Percentiles rank a stretch among this genome's conserved stretches.
Evolutionary conservation across 2,329 filamentous ascomycete genomes (phyloP).

Genomic region (Aspergillus sp.): DNA sequence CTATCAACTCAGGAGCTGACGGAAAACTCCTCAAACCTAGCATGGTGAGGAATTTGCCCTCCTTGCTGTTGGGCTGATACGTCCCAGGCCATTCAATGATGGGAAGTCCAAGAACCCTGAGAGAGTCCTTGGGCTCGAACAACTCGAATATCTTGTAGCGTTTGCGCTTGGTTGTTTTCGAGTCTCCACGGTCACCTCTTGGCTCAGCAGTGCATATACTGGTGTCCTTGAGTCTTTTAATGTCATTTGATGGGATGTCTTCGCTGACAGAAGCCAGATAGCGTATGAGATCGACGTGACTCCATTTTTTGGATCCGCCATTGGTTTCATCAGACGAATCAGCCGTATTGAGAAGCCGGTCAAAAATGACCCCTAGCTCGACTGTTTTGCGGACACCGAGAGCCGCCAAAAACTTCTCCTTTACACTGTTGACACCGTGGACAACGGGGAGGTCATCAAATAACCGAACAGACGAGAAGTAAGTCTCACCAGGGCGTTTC

Average conservation of each 20-base stretch:
- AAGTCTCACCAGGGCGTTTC: slow-evolving; percentile 79
- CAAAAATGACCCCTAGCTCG: slow-evolving; percentile 90
- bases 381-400: slow-evolving; percentile 94
- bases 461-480: slow-evolving; percentile 88
- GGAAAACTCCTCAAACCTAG: slow-evolving; percentile 76
- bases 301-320: slow-evolving; percentile 65
- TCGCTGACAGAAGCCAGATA: slow-evolving; percentile 87
- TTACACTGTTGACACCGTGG: slow-evolving; percentile 71
- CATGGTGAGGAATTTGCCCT: slow-evolving; percentile 70
- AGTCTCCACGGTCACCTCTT: slow-evolving; percentile 42
- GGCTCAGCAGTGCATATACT: slow-evolving; percentile 77
- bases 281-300: slow-evolving; percentile 89
- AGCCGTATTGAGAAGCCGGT: slow-evolving; percentile 68
- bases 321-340: slow-evolving; percentile 48
- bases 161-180: slow-evolving; percentile 56
- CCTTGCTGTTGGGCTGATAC: slow-evolving; percentile 63
- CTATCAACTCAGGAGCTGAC: slow-evolving; percentile 69
- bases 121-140: slow-evolving; percentile 71
- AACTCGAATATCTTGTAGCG: slow-evolving; percentile 73
- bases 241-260: slow-evolving; percentile 82
- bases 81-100: slow-evolving; percentile 80
- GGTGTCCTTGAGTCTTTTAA: slow-evolving; percentile 73
- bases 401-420: slow-evolving; percentile 82
- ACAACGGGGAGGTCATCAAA: slow-evolving; percentile 92
- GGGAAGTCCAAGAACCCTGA: slow-evolving; percentile 70